Base-by-base conservation (phyloP, 306 rosid genomes). In the Quercus wislizeni region DNA sequence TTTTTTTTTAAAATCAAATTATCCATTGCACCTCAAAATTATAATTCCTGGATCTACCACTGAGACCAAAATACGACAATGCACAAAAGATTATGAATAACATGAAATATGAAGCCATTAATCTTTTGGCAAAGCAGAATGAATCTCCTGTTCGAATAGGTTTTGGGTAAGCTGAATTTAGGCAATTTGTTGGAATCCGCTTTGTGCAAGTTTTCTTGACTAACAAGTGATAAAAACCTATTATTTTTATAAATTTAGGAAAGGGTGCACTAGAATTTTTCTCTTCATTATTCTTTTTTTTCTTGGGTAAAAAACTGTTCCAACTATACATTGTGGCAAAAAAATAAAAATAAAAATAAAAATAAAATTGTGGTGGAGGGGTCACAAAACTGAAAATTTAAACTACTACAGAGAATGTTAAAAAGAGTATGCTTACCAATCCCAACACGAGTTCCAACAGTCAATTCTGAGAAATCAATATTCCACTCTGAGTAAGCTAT, bases 361-460 rank as follows among this genome's bases (percentile, higher is more conserved):
- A 41, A 41, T 3, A 8, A 41, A 41, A 49, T 49, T 49, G 17
- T 12, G 14, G 54, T 10, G 54, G 54, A 3, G 54, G 54, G 54
- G 17, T 11, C 17, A 12, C 54, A 49, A 3, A 49, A 49, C 54
- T 12, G 54, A 49, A 49, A 49, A 61, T 5, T 11, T 61, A 61
- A 25, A 61, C 31, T 61, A 18, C 6, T 46, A 71, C 73, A 49
- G 19, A 75, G 69, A 80, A 72, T 68, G 59, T 49, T 12, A 41
- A 17, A 30, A 67, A 56, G 82, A 21, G 67, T 55, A 75, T 83
- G 67, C 90, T 85, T 84, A 91, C 99, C 99, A 68, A 96, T 96
- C 69, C 99, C 99, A 61, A 96, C 95, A 58, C 99, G 99, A 67
- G 91, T 93, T 86, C 97, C 98, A 79, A 96, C 98, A 58, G 88